A percentile compares a stretch with the other conserved stretches of the same genome.
Evolutionary conservation across 2,329 filamentous ascomycete species (phyloP).

Genomic region (Arthrobotrys musiformis): DNA sequence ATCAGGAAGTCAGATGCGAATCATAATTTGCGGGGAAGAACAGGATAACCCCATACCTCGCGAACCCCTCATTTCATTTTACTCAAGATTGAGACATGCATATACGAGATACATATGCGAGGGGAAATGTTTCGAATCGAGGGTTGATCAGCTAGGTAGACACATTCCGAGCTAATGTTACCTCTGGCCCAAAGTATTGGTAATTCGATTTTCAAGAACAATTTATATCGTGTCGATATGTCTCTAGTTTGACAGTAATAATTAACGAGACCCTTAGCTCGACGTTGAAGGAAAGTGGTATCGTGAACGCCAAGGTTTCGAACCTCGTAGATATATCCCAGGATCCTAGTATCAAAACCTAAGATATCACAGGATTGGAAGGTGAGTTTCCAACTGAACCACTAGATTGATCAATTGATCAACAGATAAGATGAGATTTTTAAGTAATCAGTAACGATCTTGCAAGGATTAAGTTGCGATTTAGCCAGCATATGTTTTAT

Average conservation of each 20-base stretch:
- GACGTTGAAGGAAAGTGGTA: constrained; percentile 5
- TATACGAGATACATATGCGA: neutral
- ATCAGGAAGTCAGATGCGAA: neutral
- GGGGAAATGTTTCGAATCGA: neutral
- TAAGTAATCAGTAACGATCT: neutral
- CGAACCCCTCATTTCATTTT: constrained; percentile 2
- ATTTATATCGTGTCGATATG: no score
- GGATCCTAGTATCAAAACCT: neutral
- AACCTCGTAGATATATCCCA: neutral
- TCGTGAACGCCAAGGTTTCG: neutral
- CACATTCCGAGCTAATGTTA: neutral
- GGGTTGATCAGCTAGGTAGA: no score
- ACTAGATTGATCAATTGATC: neutral
- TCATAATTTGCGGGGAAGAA: constrained; percentile 12
- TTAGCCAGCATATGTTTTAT: neutral
- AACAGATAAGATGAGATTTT: constrained; percentile 14
- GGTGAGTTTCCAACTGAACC: neutral
- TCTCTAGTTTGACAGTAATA: constrained; percentile 1
- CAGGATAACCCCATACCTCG: neutral
- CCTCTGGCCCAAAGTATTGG: neutral
- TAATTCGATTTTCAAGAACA: no score
- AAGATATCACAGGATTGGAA: constrained; percentile 5
- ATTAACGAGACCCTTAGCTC: neutral
- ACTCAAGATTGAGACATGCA: constrained; percentile 1
- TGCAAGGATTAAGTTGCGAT: neutral